Base-by-base conservation (phyloP, 192 early-diverging fungal species). In the Kappamyces sp. region DNA sequence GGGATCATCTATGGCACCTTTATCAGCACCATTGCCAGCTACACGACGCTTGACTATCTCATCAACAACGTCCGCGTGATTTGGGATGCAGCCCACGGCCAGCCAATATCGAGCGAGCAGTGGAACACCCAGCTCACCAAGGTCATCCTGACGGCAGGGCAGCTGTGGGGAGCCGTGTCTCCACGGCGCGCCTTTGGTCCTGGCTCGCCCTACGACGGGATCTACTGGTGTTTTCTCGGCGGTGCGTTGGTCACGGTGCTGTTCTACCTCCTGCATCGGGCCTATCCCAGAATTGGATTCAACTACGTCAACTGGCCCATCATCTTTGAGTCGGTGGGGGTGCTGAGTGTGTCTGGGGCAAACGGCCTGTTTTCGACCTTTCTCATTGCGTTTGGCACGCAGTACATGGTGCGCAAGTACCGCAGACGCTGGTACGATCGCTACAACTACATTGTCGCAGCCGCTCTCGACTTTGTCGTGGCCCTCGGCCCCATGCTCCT, bases 111-210 rank as follows among this genome's bases (percentile, higher is more conserved):
- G 80, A 79, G 75, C 6, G 80, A 78, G 9, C 84, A 84, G 3
- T 88, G 84, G 66, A 80, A 82, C 0, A 85, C 85, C 57, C 81
- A 79, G 54, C 46, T 68, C 62, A 65, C 75, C 39, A 66, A 77
- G 46, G 73, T 71, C 5, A 88, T 88, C 68, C 84, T 80, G 59
- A 84, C 86, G 1, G 82, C 84, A 0, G 85, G 84, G 7, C 74
- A 90, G 6, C 86, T 91, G 40, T 93, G 87, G 87, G 90, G 90
- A 54, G 73, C 86, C 4, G 74, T 91, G 43, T 85, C 84, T 4
- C 89, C 89, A 5, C 31, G 61, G 39, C 81, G 76, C 45, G 79
- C 88, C 72, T 86, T 89, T 59, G 77, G 78, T 34, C 63, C 74
- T 66, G 85, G 75, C 59, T 84, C 71, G 52, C 63, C 69, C 4